phyloP scores from a whole-genome alignment of 2,329 filamentous ascomycete genomes.

The Apiospora marii region DNA sequence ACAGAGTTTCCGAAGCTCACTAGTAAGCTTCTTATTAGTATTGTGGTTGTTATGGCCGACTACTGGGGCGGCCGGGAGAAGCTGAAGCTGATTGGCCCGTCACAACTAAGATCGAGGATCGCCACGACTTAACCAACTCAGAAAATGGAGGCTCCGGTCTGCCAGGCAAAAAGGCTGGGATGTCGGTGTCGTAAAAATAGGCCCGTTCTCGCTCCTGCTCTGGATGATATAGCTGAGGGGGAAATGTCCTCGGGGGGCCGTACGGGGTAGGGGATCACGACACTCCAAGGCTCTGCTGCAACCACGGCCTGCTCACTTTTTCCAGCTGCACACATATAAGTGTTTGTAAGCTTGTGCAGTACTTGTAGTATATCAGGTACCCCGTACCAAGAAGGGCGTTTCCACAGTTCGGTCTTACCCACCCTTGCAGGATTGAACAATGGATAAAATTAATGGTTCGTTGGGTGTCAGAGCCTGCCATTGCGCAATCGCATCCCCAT shows the following conservation, averaged over 20 bases:
- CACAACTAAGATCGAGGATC: background rate
- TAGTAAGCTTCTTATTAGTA: conserved; percentile 20
- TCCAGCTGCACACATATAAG: background rate
- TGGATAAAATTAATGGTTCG: conserved; percentile 18
- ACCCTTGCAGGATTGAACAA: conserved; percentile 16
- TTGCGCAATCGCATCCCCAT: conserved; percentile 16
- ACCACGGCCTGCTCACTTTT: background rate
- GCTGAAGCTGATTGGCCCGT: conserved; percentile 25
- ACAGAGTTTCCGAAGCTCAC: conserved; percentile 14
- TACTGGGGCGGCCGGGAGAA: conserved; percentile 20
- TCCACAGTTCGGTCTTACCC: conserved; percentile 16
- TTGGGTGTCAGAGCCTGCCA: conserved; percentile 13
- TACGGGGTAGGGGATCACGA: conserved; percentile 8
- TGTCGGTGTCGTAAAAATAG: background rate
- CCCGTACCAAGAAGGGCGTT: conserved; percentile 14
- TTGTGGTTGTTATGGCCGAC: background rate
- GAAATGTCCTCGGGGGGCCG: conserved; percentile 3
- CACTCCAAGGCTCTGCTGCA: background rate
- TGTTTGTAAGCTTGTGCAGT: background rate
- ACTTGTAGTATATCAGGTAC: background rate
- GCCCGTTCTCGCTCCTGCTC: background rate
- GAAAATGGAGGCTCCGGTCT: background rate
- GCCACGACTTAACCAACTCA: background rate
- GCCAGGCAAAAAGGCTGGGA: background rate
- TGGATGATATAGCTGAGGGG: background rate